Base-by-base conservation (phyloP, 2,329 filamentous ascomycete species). In the Beauveria brongniartii region DNA sequence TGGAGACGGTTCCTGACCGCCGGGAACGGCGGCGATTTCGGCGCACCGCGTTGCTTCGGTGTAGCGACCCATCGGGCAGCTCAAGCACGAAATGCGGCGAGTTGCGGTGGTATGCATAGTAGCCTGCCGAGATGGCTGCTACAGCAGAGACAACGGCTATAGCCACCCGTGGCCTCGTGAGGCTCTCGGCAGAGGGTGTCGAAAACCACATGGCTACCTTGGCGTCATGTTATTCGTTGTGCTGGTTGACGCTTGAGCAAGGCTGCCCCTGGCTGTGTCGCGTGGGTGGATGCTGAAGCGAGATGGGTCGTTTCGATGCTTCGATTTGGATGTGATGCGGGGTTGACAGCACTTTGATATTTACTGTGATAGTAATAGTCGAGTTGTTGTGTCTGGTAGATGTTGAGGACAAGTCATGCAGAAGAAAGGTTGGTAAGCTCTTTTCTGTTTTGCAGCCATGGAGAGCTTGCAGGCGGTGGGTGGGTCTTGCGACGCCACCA, bases 31-130 rank as follows among this genome's bases (percentile, higher is more conserved):
- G 77, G 37, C 70, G 55, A 3, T 40, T 69, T 61, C 82, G 81
- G 63, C 86, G 84, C 43, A 90, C 70, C 12, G 88, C 87, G 71
- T 89, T 90, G 69, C 86, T 87, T 64, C 88, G 78, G 65, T 83
- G 87, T 34, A 90, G 74, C 16, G 72, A 70, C 37, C 69, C 65
- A n/a, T 47, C 66, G 61, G 54, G 47, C 41, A 60, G 61, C 40
- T 69, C 63, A 66, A 53, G 65, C 65, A 63, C 62, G 56, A 65
- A 64, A 68, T 62, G 67, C 68, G 60, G 60, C 65, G 63, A 65
- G 67, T 67, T 50, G 71, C 72, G 62, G 67, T 69, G 69, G 70
- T 86, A 88, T 66, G 85, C 73, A 61, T 84, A 80, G 69, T 85
- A 89, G 61, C 81, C 78, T 59, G 82, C 73, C 54, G 82, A 85